Base-by-base conservation (phyloP, 2,329 filamentous ascomycete genomes). In the Leptographium procerum region DNA sequence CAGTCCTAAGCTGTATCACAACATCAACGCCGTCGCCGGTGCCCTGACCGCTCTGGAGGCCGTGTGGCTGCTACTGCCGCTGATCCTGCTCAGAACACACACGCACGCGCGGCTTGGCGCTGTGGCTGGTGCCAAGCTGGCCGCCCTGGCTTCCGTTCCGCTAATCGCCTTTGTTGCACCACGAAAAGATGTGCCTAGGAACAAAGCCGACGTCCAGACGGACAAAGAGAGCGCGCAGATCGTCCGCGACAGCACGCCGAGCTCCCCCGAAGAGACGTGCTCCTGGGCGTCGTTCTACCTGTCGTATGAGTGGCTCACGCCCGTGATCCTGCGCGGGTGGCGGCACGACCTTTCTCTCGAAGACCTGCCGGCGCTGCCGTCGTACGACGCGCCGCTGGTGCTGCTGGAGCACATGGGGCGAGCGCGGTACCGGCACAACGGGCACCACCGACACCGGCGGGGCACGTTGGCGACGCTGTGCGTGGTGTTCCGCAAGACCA, bases 261-360 rank as follows among this genome's bases (percentile, higher is more conserved):
- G 9, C 9, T 43, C 57, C 3, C 55, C 50, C 6, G 69, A 71
- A 58, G 67, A 71, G 59, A 69, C 67, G 1, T 68, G 68, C 56
- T 69, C 67, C 1, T 62, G 65, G 47, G 65, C 69, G n/a, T 69
- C 67, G 7, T 68, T 65, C 53, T 70, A 68, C 55, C 62, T 67
- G 50, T 68, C 68, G 2, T 71, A 70, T 55, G 68, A 64, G 47
- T 71, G 69, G 69, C 61, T 70, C 28, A 70, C 67, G 4, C 64
- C 66, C 34, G 58, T 70, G 24, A 68, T 70, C 10, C 40, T 68
- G 36, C 65, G 64, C 13, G 68, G 68, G 19, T 68, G 63, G 47
- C 64, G 60, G 22, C 61, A 63, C 9, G 66, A 69, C 55, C 55
- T 70, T n/a, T 64, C 56, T 10, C 65, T 69, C 59, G 68, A 68